Base-by-base conservation (phyloP, 805 yeast genomes). In the Lipomyces spencermartinsiae region DNA sequence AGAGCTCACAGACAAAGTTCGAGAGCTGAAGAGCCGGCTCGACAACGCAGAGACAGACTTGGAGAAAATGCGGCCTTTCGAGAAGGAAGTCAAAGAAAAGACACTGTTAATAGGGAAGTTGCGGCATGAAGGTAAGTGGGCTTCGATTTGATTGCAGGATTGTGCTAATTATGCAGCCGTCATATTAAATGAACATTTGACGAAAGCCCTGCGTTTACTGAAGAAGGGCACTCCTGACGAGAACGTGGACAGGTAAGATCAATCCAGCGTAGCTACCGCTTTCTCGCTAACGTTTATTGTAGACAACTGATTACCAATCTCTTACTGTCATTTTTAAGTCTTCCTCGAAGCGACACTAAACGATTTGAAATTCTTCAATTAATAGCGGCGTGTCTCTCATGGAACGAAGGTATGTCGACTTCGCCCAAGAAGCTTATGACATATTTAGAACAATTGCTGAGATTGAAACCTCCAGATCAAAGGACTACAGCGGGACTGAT, bases 281-380 rank as follows among this genome's bases (percentile, higher is more conserved):
- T 14, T 43, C 49, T 4, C 22, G 49, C 49, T 43, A 43, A 43
- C 2, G 4, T 43, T 19, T n/a, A 84, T 89, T 8, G 92, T 94
- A 89, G 90, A 76, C 97, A 93, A 77, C 85, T 95, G 68, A 87
- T 95, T 4, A 89, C 97, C 1, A 95, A 95, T 77, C 82, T 95
- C 69, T 81, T 95, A 61, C 84, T 95, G 19, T 91, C 95, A 64
- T 95, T 93, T 79, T 84, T 95, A 19, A 89, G 89, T 43, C 82
- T 94, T 37, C 97, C 97, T 5, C 83, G 99, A 69, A 97, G 95
- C 1, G 99, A 95, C 77, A 85, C 97, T 8, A 94, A 93, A 79
- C 93, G 95, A 78, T 95, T 91, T 76, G 98, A 95, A 82, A 97
- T 95, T 3, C 83, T 95, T 60, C 91, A 87, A 76, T 84, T 95